Base-by-base conservation (phyloP, 2,329 filamentous ascomycete genomes). In the Hypoxylon sp. region DNA sequence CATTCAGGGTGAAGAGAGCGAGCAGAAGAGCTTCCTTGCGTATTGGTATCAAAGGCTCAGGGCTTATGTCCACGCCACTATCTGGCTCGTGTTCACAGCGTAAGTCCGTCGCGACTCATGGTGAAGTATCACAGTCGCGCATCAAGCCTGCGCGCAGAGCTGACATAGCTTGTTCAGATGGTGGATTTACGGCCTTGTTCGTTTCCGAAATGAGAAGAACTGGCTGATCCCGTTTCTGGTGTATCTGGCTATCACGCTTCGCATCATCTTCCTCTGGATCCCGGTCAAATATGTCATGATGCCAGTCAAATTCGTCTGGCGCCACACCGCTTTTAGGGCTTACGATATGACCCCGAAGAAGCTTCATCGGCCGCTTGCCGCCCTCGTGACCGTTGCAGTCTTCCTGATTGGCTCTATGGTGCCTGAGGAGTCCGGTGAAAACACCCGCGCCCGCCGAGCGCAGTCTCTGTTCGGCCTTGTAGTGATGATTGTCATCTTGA, bases 181-280 rank as follows among this genome's bases (percentile, higher is more conserved):
- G 81, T 82, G 80, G 80, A 78, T 81, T 22, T 79, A 75, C 51
- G 80, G 81, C 35, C 76, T 82, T 31, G 84, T 94, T 66, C 83
- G 93, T 59, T 93, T 95, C 78, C 89, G 89, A 66, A 73, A 91
- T 66, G 85, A 85, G 74, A 85, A 87, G 80, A 93, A 93, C 76
- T 97, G 94, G 94, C 81, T 97, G 63, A 88, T 95, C 55, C 94
- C 94, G 0, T 96, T 97, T 81, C 85, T 97, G 56, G 78, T 97
- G 51, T 97, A 91, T 85, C 87, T 97, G 50, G 86, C 84, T 72
- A 90, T 97, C 74, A 89, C 88, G 10, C 83, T 96, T 56, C 91
- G 94, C 35, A 79, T 97, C 54, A 72, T 97, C 77, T 92, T 91
- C 78, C 88, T 92, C 81, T 90, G 93, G 77, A 82, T 95, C 2